Base-by-base conservation (phyloP, 169 alveolate genomes). In the Eimeria maxima region DNA sequence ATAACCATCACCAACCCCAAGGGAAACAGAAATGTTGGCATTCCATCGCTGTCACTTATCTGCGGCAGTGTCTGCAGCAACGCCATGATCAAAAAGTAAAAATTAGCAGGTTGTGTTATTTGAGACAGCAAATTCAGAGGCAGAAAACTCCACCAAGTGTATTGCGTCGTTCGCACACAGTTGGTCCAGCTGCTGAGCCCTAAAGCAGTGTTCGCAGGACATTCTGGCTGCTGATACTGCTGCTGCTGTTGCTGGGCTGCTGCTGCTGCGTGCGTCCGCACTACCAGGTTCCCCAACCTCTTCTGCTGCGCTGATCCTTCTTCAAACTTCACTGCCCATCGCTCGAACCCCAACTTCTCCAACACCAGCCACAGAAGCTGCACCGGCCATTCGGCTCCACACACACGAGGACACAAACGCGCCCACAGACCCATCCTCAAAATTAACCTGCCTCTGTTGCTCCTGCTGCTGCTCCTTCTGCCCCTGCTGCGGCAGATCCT, bases 1-100 rank as follows among this genome's bases (percentile, higher is more conserved):
- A 99, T 99, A 6, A 97, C 95, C 73, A 99, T 96, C 74, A 99
- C 99, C 84, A 98, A 97, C n/a, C 97, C 96, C n/a, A 99, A 97
- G 29, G 99, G 99, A 10, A 98, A 96, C 71, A 98, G 96, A 69
- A 98, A 97, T 3, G 99, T 98, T 8, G 99, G 99, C 95, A 97
- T 90, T 74, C 99, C 99, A 81, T 97, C 97, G 44, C 99, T 96
- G 96, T 98, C 98, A 47, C 96, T 69, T 78, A 95, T 93, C 33
- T 81, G 63, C 44, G 97, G 97, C 27, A 95, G 76, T 90, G 88
- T 81, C 80, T 96, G 97, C 90, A 96, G 92, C 38, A 86, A 38
- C 55, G 97, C 96, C 96, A 93, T 87, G 29, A 76, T 87, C 42
- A 96, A 71, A 69, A 96, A 96, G 69, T 96, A 96, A 45, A 95